Base-by-base conservation (phyloP, 2,329 filamentous ascomycete species). In the Leptographium lundbergii region DNA sequence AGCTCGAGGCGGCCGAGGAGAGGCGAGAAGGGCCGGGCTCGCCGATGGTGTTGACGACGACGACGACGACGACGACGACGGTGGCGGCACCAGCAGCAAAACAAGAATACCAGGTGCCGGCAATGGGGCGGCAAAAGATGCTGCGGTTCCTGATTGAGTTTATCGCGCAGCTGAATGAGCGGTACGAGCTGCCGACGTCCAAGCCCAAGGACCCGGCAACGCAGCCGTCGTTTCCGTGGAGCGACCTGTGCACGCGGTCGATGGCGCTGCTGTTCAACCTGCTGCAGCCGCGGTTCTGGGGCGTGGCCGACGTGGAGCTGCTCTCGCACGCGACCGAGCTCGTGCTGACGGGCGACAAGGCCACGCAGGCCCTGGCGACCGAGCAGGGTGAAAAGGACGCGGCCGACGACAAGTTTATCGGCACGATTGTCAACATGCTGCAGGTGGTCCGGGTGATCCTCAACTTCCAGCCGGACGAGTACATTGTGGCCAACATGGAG, bases 91-190 rank as follows among this genome's bases (percentile, higher is more conserved):
- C 78, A 82, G 11, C 54, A 10, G 17, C 17, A 0, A 78, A 78
- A 61, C 71, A 74, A 0, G 88, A 91, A 59, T 91, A 88, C 65
- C 77, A 81, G 62, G 85, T 92, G 29, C 82, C 87, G 10, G 69
- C 80, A 0, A 70, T 81, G 1, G 83, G 88, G 58, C 83, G 91
- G 24, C 81, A 85, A 51, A 87, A 90, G 70, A 87, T 99, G 76
- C 81, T 96, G 54, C 96, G 96, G 72, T 99, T 97, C 68, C 81
- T 99, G 36, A 88, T 97, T 34, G 89, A 94, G 61, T 97, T 97
- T 71, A 96, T 97, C 65, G 91, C 91, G 1, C 88, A 90, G 56
- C 78, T 96, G 25, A 87, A 88, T 22, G 94, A 97, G 71, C 84
- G 91, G 39, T 96, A 88, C 69, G 85, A 85, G 24, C 81, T 91